A percentile compares a stretch with the other conserved stretches of the same genome.
These are phyloP conservation scores for Vigna reflexopilosa DNA, from an alignment of 306 rosid species.

Conservation along the genomic window DNA sequence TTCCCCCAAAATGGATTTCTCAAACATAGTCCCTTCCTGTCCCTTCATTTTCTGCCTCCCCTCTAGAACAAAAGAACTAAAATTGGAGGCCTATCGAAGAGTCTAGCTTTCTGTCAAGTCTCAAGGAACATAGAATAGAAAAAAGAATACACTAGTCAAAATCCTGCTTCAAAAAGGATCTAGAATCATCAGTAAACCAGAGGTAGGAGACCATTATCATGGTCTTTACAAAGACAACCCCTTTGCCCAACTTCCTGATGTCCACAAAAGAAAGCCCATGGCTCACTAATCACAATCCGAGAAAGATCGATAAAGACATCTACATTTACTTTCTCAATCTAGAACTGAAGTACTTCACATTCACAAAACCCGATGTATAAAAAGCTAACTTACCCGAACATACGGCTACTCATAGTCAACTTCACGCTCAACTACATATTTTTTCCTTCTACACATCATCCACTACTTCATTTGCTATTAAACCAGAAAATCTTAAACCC, in stretches of 20 bases:
- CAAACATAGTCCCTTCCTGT: not conserved
- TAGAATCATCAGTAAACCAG: not conserved
- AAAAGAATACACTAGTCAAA: not conserved
- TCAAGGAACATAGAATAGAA: conserved; percentile 3
- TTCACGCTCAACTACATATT: not conserved
- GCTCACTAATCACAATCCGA: not conserved
- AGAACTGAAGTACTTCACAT: not conserved
- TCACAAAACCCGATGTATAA: not conserved
- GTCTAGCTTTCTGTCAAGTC: conserved; percentile 10
- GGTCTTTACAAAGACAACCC: not conserved
- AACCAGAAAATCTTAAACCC: not conserved
- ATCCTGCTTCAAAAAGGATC: conserved; percentile 11
- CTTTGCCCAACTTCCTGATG: not conserved
- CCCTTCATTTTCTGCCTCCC: not conserved
- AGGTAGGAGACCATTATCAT: not conserved
- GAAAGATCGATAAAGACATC: conserved; percentile 6
- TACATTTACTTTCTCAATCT: conserved; percentile 1
- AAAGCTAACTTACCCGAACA: conserved; percentile 9
- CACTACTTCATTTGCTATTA: conserved; percentile 14
- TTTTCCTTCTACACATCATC: conserved; percentile 11
- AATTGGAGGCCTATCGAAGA: not conserved
- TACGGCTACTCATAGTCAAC: not conserved
- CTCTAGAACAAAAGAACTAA: not conserved
- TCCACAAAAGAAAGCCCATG: not conserved
- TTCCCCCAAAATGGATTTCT: not conserved